Evolutionary conservation across 192 early-diverging fungal species (phyloP), one percentile per base, ranked within the genome.

Genomic region (Backusella psychrophila): DNA sequence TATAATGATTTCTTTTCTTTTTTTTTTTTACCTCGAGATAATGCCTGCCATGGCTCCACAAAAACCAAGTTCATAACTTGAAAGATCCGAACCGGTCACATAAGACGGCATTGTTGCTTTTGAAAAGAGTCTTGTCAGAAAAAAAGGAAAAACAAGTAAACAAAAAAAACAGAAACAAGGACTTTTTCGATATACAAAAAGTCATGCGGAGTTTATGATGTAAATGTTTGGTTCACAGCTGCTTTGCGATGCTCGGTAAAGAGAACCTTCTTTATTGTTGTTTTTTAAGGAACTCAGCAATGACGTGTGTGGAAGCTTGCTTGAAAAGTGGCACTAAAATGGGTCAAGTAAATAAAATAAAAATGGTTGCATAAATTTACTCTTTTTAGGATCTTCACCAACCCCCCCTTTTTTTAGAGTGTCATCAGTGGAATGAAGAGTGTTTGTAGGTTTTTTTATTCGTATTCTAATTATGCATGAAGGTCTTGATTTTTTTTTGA

Each of bases 41-140:
- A 81, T 56, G 49, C 92, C 92, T 34, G 89, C 90, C 12, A 84
- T 75, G 14, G 84, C 88, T 4, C 90, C 92, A 73, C 83, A 78
- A 17, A 89, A 74, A 7, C 89, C 87, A 69, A 79, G 74, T 46
- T 84, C 77, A 65, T 66, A 71, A 31, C 78, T 79, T 14, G 49
- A 77, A n/a, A 83, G 72, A 12, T 83, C 65, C 33, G 71, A 33
- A 15, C 69, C 46, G 19, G 80, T 81, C 17, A 81, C 71, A 81
- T 81, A 77, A 6, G 80, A 81, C 26, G 80, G 80, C 80, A 81
- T 81, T 63, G 9, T 44, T 44, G 9, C 11, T 39, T 39, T 42
- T 42, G 6, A 38, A 44, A 44, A 12, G 31, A 33, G 11, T 44
- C 42, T 15, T 15, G 36, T 9, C 36, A 38, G 36, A 11, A 39